Conservation (phyloP, 108 stramenopile species). For the Stephanodiscus triporus region DNA sequence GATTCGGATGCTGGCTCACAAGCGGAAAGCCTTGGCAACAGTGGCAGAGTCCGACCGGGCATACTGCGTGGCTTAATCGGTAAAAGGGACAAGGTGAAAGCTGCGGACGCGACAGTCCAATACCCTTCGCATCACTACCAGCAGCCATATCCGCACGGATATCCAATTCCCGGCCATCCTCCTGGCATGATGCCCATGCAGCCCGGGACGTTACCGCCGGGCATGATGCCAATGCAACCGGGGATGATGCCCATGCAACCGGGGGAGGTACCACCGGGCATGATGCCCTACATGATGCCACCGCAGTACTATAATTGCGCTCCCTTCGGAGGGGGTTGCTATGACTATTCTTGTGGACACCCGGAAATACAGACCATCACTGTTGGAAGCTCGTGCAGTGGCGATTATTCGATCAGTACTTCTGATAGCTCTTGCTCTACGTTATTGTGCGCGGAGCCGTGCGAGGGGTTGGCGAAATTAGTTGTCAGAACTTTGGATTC, state of each 20-base stretch:
- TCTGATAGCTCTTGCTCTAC: neutral
- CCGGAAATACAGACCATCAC: neutral
- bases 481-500: neutral
- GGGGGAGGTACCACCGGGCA: neutral
- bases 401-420: neutral
- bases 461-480: neutral
- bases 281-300: neutral
- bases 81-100: neutral
- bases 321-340: neutral
- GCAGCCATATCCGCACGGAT: neutral
- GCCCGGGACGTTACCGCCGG: neutral
- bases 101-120: neutral
- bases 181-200: neutral
- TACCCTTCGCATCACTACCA: neutral
- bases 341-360: neutral
- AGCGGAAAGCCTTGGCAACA: neutral
- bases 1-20: no score
- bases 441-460: neutral
- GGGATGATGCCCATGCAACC: neutral
- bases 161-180: neutral
- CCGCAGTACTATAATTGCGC: neutral
- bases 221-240: slow-evolving; percentile 3
- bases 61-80: neutral
- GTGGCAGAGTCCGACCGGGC: neutral
- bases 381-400: no score